phyloP scores from a whole-genome alignment of 1,284 basidiomycete species.

The Irpex lacteus region DNA sequence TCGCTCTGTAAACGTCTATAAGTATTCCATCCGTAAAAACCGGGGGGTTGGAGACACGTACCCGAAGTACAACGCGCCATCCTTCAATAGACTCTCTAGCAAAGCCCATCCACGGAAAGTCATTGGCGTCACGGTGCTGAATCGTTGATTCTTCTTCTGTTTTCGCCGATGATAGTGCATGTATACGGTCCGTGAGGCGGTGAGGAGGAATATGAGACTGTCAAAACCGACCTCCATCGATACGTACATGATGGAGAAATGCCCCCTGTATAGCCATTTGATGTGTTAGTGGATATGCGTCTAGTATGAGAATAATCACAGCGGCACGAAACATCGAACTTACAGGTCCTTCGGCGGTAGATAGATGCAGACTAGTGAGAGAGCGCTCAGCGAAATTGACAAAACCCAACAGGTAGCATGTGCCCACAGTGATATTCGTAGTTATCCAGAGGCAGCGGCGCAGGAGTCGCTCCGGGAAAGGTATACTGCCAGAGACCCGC shows the following conservation, averaged over 20 bases:
- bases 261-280: neutral
- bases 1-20: neutral
- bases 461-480: neutral
- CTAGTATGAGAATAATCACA: too few relatives aligned
- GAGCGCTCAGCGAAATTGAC: neutral
- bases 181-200: neutral
- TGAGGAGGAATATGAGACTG: neutral
- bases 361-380: neutral
- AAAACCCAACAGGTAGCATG: neutral
- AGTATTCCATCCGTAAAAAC: neutral
- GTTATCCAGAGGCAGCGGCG: neutral
- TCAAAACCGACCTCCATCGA: neutral
- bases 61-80: neutral
- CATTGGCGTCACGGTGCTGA: neutral
- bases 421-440: neutral
- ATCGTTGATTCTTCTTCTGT: neutral
- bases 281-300: neutral
- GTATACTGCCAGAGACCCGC: neutral
- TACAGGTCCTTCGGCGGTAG: neutral
- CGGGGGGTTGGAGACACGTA: neutral
- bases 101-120: neutral
- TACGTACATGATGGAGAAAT: neutral
- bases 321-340: neutral
- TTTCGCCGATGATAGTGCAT: neutral
- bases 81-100: neutral